A percentile compares a stretch with the other conserved stretches of the same genome.
Evolutionary conservation across 2,329 filamentous ascomycete species (phyloP).

Genomic region (Coniochaeta sp.): DNA sequence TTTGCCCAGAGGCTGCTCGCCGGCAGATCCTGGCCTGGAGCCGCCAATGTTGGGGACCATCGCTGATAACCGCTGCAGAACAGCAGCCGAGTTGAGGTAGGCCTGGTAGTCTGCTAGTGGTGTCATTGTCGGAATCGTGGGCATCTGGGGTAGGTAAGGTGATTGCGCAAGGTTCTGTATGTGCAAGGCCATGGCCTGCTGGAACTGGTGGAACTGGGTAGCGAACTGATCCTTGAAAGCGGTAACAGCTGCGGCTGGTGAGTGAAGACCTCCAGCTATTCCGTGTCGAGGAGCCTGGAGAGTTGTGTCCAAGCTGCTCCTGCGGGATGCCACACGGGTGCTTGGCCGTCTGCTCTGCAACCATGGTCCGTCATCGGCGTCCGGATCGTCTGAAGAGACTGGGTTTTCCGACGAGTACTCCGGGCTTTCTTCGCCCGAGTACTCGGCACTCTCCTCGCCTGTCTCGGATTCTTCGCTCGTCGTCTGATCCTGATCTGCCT

Average conservation of each 20-base stretch:
- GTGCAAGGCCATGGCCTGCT: constrained; percentile 60
- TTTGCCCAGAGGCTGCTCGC: constrained; percentile 27
- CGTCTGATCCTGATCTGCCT: constrained; percentile 29
- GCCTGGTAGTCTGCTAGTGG: constrained; percentile 68
- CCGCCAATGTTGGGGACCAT: constrained; percentile 59
- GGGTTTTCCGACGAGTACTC: constrained; percentile 34
- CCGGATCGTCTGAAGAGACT: constrained; percentile 33
- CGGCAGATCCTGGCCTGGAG: constrained; percentile 40
- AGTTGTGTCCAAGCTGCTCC: constrained; percentile 7
- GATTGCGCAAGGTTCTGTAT: constrained; percentile 58
- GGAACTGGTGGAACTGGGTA: constrained; percentile 68
- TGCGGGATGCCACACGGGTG: background rate
- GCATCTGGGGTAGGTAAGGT: constrained; percentile 52
- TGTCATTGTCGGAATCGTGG: constrained; percentile 63
- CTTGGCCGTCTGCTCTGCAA: constrained; percentile 25
- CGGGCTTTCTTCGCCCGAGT: constrained; percentile 35
- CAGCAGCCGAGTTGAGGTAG: constrained; percentile 49
- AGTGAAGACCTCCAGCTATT: constrained; percentile 32
- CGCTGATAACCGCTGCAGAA: constrained; percentile 66
- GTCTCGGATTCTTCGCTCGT: constrained; percentile 27
- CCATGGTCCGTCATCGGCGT: constrained; percentile 32
- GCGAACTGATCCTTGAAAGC: constrained; percentile 68
- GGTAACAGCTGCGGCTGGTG: constrained; percentile 56
- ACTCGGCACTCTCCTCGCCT: constrained; percentile 29
- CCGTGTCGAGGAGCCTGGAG: constrained; percentile 18